Conservation (phyloP, 306 rosid genomes). For the Quercus ilex region DNA sequence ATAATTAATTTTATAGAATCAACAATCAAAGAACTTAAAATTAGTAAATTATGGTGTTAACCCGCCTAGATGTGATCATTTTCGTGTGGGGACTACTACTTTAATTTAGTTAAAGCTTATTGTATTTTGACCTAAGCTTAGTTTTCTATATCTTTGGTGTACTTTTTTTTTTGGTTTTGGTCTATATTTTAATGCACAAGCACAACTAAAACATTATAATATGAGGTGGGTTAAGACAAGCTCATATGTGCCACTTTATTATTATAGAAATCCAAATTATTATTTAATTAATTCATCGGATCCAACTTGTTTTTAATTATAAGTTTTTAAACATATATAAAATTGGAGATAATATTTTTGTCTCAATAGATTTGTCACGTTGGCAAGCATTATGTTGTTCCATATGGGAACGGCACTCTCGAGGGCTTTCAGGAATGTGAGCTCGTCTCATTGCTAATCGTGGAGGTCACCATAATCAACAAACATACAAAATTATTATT, state of each 20-base stretch:
- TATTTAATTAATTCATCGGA: conserved; percentile 20
- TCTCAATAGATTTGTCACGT: conserved; percentile 11
- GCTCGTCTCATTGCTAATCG: conserved; percentile 13
- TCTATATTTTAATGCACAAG: conserved; percentile 27
- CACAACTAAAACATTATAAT: conserved; percentile 29
- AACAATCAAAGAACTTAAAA: no score
- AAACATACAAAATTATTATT: conserved; percentile 9
- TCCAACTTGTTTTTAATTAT: conserved; percentile 25
- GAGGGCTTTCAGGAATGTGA: conserved; percentile 23
- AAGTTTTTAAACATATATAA: not conserved
- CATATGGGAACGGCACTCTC: conserved; percentile 8
- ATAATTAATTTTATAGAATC: not conserved
- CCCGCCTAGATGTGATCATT: conserved; percentile 49
- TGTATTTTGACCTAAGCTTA: conserved; percentile 47
- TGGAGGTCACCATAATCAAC: conserved; percentile 27
- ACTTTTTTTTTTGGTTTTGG: not conserved
- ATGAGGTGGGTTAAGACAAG: conserved; percentile 39
- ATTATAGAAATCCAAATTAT: conserved; percentile 24
- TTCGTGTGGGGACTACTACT: conserved; percentile 4
- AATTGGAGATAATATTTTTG: conserved; percentile 13
- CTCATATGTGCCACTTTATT: conserved; percentile 36
- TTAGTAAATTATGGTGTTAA: conserved; percentile 22
- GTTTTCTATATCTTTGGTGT: not conserved
- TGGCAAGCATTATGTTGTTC: conserved; percentile 21
- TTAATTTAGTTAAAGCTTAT: conserved; percentile 24